Evolutionary conservation across 768 basidiomycete genomes (phyloP), one percentile per base, ranked within the genome.

Genomic region (Calocera viscosa): DNA sequence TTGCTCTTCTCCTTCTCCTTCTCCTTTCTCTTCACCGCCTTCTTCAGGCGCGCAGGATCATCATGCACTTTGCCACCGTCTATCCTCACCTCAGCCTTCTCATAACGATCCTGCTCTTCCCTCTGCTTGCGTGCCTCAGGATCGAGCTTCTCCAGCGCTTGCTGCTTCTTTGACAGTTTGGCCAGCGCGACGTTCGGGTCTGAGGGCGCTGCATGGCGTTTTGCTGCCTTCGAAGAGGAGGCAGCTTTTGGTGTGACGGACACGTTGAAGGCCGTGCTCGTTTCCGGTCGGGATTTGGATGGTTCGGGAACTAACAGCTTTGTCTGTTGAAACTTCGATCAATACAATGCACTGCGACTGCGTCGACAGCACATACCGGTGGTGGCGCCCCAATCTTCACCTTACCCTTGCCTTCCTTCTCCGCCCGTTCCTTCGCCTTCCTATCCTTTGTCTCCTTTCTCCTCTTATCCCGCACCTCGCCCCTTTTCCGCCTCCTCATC

Each of bases 41-140:
- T 97, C 80, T 95, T 97, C 72, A 99, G 75, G 49, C 87, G 79
- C 0, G 71, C 74, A 74, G 92, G 91, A 71, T 94, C 90, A 71
- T 98, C 96, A 63, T 83, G 84, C 33, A 99, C 86, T 76, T 97
- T 99, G 63, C 87, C 87, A 1, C 96, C 96, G 66, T 90, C 91
- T 67, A 96, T 79, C 63, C 91, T 82, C 33, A 91, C 86, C 73
- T 87, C 85, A 0, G 94, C 93, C 77, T 94, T 95, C 63, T 85
- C 84, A 91, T 94, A 97, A 72, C 87, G 85, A 67, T 94, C 89
- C 66, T 83, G 82, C 73, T 94, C 94, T 74, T 90, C 86, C 14
- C 87, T 82, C 49, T 81, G 81, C 71, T 89, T 88, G 32, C 91
- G 84, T 73, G 91, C 91, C 66, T 94, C 93, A 60, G 89, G 91